Conservation (phyloP, 2,329 filamentous ascomycete species). For the Catunica adiposa region DNA sequence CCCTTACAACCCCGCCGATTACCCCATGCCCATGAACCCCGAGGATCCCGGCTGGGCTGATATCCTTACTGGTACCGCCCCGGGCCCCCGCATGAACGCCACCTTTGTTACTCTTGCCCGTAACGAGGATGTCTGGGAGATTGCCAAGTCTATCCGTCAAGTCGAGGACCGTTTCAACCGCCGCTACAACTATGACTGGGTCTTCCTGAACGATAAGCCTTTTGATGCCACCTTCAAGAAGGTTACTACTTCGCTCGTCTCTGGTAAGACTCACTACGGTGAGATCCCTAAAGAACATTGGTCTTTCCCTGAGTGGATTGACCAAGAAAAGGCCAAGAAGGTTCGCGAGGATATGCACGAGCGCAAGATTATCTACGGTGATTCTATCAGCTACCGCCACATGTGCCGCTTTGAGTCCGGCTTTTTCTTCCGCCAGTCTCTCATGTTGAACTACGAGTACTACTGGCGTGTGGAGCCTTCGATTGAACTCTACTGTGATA, state of each 20-base stretch:
- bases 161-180: slow-evolving; percentile 97
- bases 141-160: slow-evolving; percentile 85
- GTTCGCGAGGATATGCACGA: slow-evolving; percentile 88
- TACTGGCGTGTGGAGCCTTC: slow-evolving; percentile 99
- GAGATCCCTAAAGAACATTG: slow-evolving; percentile 83
- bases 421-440: slow-evolving; percentile 91
- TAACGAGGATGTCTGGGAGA: slow-evolving; percentile 91
- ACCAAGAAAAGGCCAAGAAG: slow-evolving; percentile 79
- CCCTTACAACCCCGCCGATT: slow-evolving; percentile 25
- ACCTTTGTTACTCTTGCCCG: slow-evolving; percentile 93
- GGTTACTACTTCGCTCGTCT: slow-evolving; percentile 75
- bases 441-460: slow-evolving; percentile 95
- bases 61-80: slow-evolving; percentile 32
- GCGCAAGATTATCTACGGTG: slow-evolving; percentile 94
- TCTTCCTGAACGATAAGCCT: slow-evolving; percentile 91
- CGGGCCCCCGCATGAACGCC: slow-evolving; percentile 74
- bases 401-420: slow-evolving; percentile 99
- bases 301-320: slow-evolving; percentile 93
- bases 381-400: slow-evolving; percentile 91
- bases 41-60: slow-evolving; percentile 37
- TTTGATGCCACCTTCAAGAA: slow-evolving; percentile 91
- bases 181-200: slow-evolving; percentile 96
- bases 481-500: slow-evolving; percentile 89
- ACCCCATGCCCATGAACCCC: slow-evolving; percentile 36
- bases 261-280: slow-evolving; percentile 81